A percentile compares a stretch with the other conserved stretches of the same genome.
phyloP scores from a whole-genome alignment of 2,329 filamentous ascomycete genomes.

The Ploettnerulaceae sp. region DNA sequence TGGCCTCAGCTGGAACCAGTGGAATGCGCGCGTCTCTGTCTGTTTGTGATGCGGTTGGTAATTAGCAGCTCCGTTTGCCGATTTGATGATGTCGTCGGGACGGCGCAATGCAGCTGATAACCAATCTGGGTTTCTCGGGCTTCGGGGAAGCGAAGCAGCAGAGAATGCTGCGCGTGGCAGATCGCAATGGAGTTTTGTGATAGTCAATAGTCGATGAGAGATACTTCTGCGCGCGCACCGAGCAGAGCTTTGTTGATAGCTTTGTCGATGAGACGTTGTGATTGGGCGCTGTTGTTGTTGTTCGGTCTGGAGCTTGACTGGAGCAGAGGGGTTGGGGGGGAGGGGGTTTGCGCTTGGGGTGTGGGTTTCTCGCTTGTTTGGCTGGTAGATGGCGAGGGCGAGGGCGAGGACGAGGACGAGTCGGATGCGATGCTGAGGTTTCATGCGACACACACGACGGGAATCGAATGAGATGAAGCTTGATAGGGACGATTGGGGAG shows the following conservation, averaged over 20 bases:
- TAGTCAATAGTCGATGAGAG: too few relatives aligned
- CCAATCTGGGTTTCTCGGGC: not conserved
- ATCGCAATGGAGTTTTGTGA: too few relatives aligned
- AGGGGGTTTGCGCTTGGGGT: not conserved
- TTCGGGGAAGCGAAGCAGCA: too few relatives aligned
- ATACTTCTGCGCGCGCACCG: too few relatives aligned
- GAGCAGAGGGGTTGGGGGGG: not conserved
- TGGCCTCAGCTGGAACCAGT: too few relatives aligned
- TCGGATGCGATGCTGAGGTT: not conserved
- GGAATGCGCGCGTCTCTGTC: too few relatives aligned
- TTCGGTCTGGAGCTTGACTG: slow-evolving; percentile 9
- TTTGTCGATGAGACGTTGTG: slow-evolving; percentile 10
- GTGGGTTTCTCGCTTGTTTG: not conserved
- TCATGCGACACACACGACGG: too few relatives aligned
- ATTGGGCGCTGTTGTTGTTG: slow-evolving; percentile 20
- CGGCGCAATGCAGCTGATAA: slow-evolving; percentile 3
- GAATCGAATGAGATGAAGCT: too few relatives aligned
- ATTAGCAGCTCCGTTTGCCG: slow-evolving; percentile 1
- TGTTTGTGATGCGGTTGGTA: too few relatives aligned
- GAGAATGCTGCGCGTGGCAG: too few relatives aligned
- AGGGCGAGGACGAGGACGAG: not conserved
- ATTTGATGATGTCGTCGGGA: not conserved
- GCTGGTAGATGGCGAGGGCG: not conserved
- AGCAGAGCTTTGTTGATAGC: slow-evolving; percentile 22
- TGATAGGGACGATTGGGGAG: too few relatives aligned